phyloP scores from a whole-genome alignment of 192 early-diverging fungal genomes.

The Backusella morwellensis region DNA sequence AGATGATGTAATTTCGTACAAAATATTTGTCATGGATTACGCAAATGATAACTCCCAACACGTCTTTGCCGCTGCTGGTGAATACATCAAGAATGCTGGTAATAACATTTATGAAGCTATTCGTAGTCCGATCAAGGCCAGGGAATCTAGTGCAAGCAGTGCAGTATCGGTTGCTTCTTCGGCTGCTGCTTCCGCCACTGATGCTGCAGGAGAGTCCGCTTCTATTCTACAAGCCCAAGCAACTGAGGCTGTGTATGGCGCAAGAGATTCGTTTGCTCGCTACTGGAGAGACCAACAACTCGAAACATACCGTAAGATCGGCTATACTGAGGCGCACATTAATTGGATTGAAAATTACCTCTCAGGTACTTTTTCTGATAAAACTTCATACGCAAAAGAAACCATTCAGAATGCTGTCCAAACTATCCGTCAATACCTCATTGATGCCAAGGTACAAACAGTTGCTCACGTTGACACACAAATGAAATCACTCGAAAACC shows the following conservation, averaged over 20 bases:
- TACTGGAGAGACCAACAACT: conserved; percentile 8
- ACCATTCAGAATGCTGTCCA: conserved; percentile 7
- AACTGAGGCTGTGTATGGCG: not conserved
- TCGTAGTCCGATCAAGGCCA: not conserved
- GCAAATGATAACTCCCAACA: conserved; percentile 1
- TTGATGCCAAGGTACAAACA: conserved; percentile 12
- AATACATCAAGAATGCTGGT: conserved; percentile 9
- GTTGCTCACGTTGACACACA: conserved; percentile 4
- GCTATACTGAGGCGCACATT: conserved; percentile 22
- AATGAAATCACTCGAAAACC: conserved; percentile 3
- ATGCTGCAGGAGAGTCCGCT: conserved; percentile 5
- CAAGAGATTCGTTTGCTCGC: conserved; percentile 7
- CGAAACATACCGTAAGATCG: conserved; percentile 13
- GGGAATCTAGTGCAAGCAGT: not conserved
- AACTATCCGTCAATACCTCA: conserved; percentile 17
- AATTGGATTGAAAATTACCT: conserved; percentile 26
- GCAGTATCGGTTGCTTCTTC: not conserved
- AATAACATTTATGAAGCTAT: not conserved
- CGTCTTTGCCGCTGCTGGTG: conserved; percentile 2
- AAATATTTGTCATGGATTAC: conserved; percentile 18
- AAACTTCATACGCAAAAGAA: conserved; percentile 3
- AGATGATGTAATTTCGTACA: not conserved
- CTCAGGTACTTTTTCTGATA: conserved; percentile 1
- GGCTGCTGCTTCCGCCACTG: conserved; percentile 18
- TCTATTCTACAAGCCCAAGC: conserved; percentile 9